These are phyloP conservation scores for Rhodamnia rubescens DNA, from an alignment of 345 rosid species.

Conservation along the genomic window DNA sequence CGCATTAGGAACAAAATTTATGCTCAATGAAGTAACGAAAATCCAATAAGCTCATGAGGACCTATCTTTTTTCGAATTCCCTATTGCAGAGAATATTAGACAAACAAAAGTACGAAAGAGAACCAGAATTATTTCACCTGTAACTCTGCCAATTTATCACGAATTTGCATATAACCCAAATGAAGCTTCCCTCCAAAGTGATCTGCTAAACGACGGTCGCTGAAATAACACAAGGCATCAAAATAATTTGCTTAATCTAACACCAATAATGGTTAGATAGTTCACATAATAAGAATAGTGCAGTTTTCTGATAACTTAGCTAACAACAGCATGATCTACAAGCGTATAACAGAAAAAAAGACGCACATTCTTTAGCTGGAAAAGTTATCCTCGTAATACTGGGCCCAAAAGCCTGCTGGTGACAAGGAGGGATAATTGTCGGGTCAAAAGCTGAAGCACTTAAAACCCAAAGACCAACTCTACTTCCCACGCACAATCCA, in stretches of 20 bases:
- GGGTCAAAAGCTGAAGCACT: slow-evolving; percentile 90
- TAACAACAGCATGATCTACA: slow-evolving; percentile 53
- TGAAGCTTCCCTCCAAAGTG: slow-evolving; percentile 99
- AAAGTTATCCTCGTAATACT: slow-evolving; percentile 99
- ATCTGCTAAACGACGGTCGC: slow-evolving; percentile 98
- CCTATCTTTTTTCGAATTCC: not conserved
- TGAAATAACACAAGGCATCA: slow-evolving; percentile 31
- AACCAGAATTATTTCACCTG: slow-evolving; percentile 40
- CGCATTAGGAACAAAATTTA: not conserved
- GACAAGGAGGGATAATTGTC: slow-evolving; percentile 88
- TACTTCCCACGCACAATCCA: slow-evolving; percentile 26
- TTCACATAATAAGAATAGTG: slow-evolving; percentile 1
- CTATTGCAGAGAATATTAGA: not conserved
- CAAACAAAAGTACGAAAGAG: not conserved
- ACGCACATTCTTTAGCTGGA: slow-evolving; percentile 99
- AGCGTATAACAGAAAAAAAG: slow-evolving; percentile 53
- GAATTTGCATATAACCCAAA: slow-evolving; percentile 93
- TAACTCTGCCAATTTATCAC: slow-evolving; percentile 83
- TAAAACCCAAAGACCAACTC: slow-evolving; percentile 57
- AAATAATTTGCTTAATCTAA: slow-evolving; percentile 15
- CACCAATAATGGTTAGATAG: not conserved
- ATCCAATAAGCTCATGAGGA: not conserved
- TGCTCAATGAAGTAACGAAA: not conserved
- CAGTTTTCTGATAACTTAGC: slow-evolving; percentile 20
- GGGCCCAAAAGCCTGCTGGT: slow-evolving; percentile 99